Percentiles rank a stretch among this genome's conserved stretches.
Evolutionary conservation across 2,329 filamentous ascomycete species (phyloP).

Genomic region (Curvularia lunata): DNA sequence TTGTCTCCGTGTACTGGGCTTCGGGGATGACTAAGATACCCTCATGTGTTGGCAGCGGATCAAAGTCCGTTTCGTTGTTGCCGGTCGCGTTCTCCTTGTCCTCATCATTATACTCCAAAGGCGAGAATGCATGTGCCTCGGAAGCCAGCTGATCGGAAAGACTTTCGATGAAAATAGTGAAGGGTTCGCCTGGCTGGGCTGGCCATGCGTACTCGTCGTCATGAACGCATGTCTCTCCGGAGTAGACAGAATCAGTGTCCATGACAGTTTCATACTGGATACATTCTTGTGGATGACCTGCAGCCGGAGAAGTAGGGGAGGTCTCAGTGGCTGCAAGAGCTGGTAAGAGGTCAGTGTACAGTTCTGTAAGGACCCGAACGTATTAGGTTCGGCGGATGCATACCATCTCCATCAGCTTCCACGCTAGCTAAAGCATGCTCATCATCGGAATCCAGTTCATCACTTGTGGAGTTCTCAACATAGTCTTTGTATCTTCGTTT

Average conservation of each 20-base stretch:
- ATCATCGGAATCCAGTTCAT: background rate
- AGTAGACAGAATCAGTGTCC: background rate
- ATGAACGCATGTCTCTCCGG: constrained; percentile 11
- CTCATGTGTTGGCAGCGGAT: constrained; percentile 3
- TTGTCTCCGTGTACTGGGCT: constrained; percentile 18
- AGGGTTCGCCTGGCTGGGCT: constrained; percentile 15
- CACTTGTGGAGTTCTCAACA: background rate
- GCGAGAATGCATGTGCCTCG: constrained; percentile 26
- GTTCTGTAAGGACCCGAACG: background rate
- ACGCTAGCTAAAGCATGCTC: background rate
- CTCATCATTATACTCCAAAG: constrained; percentile 28
- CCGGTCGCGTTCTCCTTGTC: constrained; percentile 30
- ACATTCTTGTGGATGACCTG: background rate
- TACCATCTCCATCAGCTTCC: background rate
- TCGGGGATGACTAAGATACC: constrained; percentile 24
- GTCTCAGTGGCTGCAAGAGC: background rate
- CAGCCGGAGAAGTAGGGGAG: background rate
- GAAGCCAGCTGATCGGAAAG: constrained; percentile 27
- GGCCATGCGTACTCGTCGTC: constrained; percentile 19
- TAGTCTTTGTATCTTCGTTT: background rate
- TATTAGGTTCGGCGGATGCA: background rate
- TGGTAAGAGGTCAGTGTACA: constrained; percentile 6
- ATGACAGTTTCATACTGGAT: constrained; percentile 3
- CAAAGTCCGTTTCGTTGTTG: constrained; percentile 6
- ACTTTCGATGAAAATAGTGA: constrained; percentile 25